Conservation (phyloP, 768 basidiomycete genomes). For the Rubroboletus pulcherrimus region DNA sequence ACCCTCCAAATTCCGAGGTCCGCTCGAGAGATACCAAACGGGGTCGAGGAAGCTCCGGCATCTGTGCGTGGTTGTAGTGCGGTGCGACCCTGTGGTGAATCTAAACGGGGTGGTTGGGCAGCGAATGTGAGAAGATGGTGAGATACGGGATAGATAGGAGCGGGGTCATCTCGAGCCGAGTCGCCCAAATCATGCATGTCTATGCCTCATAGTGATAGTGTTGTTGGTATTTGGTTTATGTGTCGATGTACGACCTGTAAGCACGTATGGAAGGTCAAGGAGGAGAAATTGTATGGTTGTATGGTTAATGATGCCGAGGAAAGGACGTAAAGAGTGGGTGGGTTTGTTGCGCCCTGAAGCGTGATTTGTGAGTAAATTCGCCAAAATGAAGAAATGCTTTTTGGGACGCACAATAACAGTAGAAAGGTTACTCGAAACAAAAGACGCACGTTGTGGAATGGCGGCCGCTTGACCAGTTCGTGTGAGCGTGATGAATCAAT, state of each 20-base stretch:
- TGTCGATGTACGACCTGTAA: slow-evolving; percentile 36
- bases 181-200: slow-evolving; percentile 16
- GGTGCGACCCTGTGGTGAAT: slow-evolving; percentile 17
- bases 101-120: slow-evolving; percentile 29
- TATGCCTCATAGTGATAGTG: slow-evolving; percentile 36
- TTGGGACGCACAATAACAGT: slow-evolving; percentile 51
- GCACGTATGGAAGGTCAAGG: slow-evolving; percentile 36
- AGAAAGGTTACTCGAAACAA: slow-evolving; percentile 44
- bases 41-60: slow-evolving; percentile 22
- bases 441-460: slow-evolving; percentile 38
- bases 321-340: slow-evolving; percentile 51
- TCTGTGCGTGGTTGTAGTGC: slow-evolving; percentile 21
- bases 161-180: slow-evolving; percentile 21
- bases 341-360: slow-evolving; percentile 51
- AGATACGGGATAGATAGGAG: slow-evolving; percentile 56
- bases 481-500: slow-evolving; percentile 47
- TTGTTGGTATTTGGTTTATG: slow-evolving; percentile 32
- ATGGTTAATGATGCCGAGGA: slow-evolving; percentile 50
- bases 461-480: slow-evolving; percentile 44
- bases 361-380: not conserved
- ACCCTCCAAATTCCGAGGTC: slow-evolving; percentile 55
- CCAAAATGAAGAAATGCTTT: not conserved
- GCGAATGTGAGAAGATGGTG: slow-evolving; percentile 61
- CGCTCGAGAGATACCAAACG: slow-evolving; percentile 38
- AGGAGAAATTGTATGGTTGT: slow-evolving; percentile 44